Base-by-base conservation (phyloP, 2,329 filamentous ascomycete species). In the Claviceps humidiphila region DNA sequence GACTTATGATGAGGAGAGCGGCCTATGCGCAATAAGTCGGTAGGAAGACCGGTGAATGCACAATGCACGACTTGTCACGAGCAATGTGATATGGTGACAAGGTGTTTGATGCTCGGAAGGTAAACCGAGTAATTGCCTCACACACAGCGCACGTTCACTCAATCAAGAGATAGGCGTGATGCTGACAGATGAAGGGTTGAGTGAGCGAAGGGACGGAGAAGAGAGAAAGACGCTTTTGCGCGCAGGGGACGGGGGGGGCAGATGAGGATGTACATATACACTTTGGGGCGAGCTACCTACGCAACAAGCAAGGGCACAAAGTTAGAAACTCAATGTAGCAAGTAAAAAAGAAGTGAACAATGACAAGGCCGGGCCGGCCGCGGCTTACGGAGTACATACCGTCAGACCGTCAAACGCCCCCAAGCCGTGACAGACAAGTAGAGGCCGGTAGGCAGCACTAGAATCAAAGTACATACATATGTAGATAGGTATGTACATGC, bases 121-220 rank as follows among this genome's bases (percentile, higher is more conserved):
- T 41, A 34, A 39, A 39, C 41, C 24, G 37, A 50, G 9, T 26
- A 11, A 50, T 30, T 26, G 8, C 24, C 43, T 37, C 38, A 47
- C 37, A 50, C 47, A 43, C 47, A 41, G 44, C 14, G 38, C 41
- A 49, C 51, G 37, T 53, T 47, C 47, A 47, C 51, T 50, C 47
- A 50, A 39, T 47, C 2, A 50, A 47, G 51, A 53, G 48, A 39
- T 38, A 42, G 14, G 42, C 47, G 47, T 49, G 46, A 34, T 52
- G 38, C 11, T 37, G 42, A 49, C 22, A 22, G 9, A 49, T 16
- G 30, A 22, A 34, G 40, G 47, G 14, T 8, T 14, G 17, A 20
- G 16, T 14, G 13, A 40, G n/a, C 2, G 5, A 43, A 22, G 20
- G 41, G 9, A 11, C 16, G n/a, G 14, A 34, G 20, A n/a, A 16